phyloP scores from a whole-genome alignment of 1,284 basidiomycete genomes.

The Kalmanozyma brasiliensis region DNA sequence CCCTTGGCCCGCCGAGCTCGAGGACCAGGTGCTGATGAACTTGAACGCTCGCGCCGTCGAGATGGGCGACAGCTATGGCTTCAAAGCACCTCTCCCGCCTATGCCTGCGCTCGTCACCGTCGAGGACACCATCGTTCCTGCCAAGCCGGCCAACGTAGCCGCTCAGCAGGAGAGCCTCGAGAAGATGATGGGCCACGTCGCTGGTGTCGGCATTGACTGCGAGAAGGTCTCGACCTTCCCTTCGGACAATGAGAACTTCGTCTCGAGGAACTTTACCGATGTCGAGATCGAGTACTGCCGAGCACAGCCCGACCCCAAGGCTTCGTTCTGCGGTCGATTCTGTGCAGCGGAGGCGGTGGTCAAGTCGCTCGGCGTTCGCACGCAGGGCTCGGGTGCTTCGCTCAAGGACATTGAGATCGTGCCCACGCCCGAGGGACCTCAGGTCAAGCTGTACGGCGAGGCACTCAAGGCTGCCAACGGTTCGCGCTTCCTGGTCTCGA shows the following conservation, averaged over 20 bases:
- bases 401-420: constrained; percentile 98
- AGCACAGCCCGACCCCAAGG: constrained; percentile 83
- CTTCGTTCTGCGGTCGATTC: constrained; percentile 96
- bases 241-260: constrained; percentile 86
- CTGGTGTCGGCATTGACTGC: constrained; percentile 74
- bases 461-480: constrained; percentile 69
- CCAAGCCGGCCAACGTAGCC: constrained; percentile 51
- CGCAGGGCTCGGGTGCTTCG: constrained; percentile 88
- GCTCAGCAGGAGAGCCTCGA: constrained; percentile 53
- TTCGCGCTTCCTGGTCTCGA: constrained; percentile 85
- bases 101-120: constrained; percentile 45
- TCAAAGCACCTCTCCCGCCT: constrained; percentile 55
- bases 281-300: constrained; percentile 87
- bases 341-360: constrained; percentile 97
- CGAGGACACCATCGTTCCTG: constrained; percentile 32
- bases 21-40: constrained; percentile 89
- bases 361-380: constrained; percentile 92
- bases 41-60: constrained; percentile 78
- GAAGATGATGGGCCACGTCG: constrained; percentile 73
- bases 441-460: constrained; percentile 76
- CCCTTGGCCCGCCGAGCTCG: constrained; percentile 88
- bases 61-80: constrained; percentile 57
- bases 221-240: constrained; percentile 94
- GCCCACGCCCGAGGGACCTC: constrained; percentile 74
- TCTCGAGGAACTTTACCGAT: constrained; percentile 90